These are phyloP conservation scores for Macrolepiota albuminosa DNA, from an alignment of 768 basidiomycete genomes.

Conservation along the genomic window DNA sequence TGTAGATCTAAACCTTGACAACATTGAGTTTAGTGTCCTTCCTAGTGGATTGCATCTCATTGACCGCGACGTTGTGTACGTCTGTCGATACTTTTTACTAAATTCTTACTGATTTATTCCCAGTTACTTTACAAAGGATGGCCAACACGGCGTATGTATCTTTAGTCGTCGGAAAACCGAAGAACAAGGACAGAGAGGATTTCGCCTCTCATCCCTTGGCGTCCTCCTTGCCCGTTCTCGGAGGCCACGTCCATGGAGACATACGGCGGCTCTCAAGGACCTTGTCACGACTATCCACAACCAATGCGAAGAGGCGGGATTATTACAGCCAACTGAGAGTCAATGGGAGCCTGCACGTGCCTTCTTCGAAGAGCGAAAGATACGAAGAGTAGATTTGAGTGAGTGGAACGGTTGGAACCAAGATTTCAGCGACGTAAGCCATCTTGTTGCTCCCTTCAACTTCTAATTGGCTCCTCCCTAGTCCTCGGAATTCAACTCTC, in stretches of 20 bases:
- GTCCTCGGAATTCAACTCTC: slow-evolving; percentile 11
- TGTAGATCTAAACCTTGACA: slow-evolving; percentile 60
- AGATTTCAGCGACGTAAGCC: slow-evolving; percentile 55
- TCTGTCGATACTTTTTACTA: slow-evolving; percentile 4
- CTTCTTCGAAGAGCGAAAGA: slow-evolving; percentile 65
- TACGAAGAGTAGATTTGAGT: slow-evolving; percentile 44
- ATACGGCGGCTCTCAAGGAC: slow-evolving; percentile 58
- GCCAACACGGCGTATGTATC: slow-evolving; percentile 66
- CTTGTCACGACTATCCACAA: slow-evolving; percentile 53
- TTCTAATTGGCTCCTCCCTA: neutral
- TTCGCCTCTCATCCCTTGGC: slow-evolving; percentile 74
- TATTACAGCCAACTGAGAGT: slow-evolving; percentile 43
- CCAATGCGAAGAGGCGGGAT: slow-evolving; percentile 40
- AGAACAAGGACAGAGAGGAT: slow-evolving; percentile 73
- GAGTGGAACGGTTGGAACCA: slow-evolving; percentile 67
- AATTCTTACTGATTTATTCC: slow-evolving; percentile 1
- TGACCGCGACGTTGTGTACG: slow-evolving; percentile 76
- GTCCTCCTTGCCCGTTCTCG: slow-evolving; percentile 62
- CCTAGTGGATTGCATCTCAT: slow-evolving; percentile 81
- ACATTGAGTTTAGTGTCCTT: slow-evolving; percentile 75
- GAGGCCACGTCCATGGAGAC: slow-evolving; percentile 72
- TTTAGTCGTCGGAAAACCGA: slow-evolving; percentile 66
- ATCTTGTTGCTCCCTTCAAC: neutral
- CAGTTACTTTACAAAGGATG: slow-evolving; percentile 72
- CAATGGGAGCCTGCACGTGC: slow-evolving; percentile 59